Conservation (phyloP, 1,139 yeast species). For the Magnusiomyces clavatus region DNA sequence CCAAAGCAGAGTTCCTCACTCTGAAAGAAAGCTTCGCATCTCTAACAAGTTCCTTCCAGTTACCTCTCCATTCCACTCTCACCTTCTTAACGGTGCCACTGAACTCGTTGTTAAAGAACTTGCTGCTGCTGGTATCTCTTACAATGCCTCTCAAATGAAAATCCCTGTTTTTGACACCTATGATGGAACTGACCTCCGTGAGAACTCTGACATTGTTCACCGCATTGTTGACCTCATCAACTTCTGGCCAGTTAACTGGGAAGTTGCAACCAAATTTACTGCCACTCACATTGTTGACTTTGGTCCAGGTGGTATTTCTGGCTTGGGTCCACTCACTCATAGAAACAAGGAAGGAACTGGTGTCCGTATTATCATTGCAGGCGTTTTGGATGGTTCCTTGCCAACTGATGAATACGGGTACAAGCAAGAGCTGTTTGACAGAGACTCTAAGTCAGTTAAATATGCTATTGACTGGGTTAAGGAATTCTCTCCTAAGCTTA, state of each 20-base stretch:
- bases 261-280: conserved; percentile 67
- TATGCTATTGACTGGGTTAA: conserved; percentile 88
- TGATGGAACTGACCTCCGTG: conserved; percentile 73
- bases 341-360: conserved; percentile 99
- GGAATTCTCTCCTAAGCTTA: conserved; percentile 80
- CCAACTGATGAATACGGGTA: conserved; percentile 82
- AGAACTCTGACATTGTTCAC: conserved; percentile 39
- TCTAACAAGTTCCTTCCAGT: conserved; percentile 93
- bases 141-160: conserved; percentile 47
- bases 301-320: conserved; percentile 99
- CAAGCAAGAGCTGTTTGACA: conserved; percentile 89
- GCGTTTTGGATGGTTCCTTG: conserved; percentile 65
- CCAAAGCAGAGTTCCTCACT: conserved; percentile 87
- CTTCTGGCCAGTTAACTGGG: conserved; percentile 92
- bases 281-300: conserved; percentile 90
- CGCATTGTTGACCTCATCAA: conserved; percentile 79
- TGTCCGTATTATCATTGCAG: conserved; percentile 87
- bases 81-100: conserved; percentile 67
- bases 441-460: conserved; percentile 54
- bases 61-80: conserved; percentile 95
- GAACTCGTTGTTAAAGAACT: conserved; percentile 60
- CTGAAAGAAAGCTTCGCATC: conserved; percentile 88
- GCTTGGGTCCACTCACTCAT: conserved; percentile 91
- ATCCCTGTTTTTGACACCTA: conserved; percentile 91
- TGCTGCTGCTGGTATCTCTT: conserved; percentile 47